Percentiles rank a stretch among this genome's conserved stretches.
Conservation (phyloP, 83 land plant genomes). For the Larix sibirica region DNA sequence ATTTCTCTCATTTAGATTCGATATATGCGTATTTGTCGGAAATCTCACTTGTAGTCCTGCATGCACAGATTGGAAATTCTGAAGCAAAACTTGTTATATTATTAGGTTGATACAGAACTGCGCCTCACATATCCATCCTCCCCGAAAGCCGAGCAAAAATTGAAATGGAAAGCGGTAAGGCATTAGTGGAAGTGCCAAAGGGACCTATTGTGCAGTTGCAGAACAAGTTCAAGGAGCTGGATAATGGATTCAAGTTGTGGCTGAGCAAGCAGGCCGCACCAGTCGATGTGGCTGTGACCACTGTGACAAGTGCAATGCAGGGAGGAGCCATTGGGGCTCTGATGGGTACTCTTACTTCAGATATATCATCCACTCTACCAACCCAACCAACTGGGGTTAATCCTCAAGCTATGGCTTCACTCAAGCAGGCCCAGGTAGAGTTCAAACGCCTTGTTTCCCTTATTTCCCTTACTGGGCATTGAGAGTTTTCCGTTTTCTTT, state of each 20-base stretch:
- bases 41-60: no score
- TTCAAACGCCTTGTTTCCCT: not conserved
- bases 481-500: not conserved
- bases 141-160: no score
- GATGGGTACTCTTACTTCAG: conserved; percentile 62
- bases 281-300: conserved; percentile 62
- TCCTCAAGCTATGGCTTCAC: conserved; percentile 61
- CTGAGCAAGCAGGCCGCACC: conserved; percentile 56
- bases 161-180: no score
- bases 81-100: no score
- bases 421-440: conserved; percentile 65
- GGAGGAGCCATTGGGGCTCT: conserved; percentile 74
- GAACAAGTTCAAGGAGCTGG: conserved; percentile 37
- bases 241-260: conserved; percentile 44
- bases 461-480: not conserved
- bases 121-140: no score
- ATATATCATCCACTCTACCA: conserved; percentile 28
- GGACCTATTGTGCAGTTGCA: conserved; percentile 42
- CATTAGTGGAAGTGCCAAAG: not conserved
- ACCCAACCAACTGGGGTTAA: conserved; percentile 28
- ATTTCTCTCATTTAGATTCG: no score
- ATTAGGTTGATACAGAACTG: no score
- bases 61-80: no score
- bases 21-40: no score
- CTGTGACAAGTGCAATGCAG: conserved; percentile 54